Base-by-base conservation (phyloP, 495 filamentous ascomycete genomes). In the Neurospora sp. region DNA sequence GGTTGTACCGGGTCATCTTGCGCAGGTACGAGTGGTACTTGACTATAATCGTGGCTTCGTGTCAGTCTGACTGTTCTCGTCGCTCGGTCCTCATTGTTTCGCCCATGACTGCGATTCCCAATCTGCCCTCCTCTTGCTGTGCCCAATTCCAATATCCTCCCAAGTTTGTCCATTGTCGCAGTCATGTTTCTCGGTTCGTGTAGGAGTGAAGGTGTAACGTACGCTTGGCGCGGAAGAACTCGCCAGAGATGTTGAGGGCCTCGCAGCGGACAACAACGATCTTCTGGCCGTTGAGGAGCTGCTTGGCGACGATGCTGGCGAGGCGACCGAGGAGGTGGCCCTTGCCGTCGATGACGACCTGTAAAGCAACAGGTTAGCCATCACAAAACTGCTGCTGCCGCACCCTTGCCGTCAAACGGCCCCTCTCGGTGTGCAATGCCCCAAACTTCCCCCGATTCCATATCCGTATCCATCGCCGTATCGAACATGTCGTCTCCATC, bases 201-300 rank as follows among this genome's bases (percentile, higher is more conserved):
- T 69, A 40, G 39, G 69, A 72, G 70, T 71, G 69, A 74, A 70
- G 71, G 48, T 62, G 76, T 69, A 84, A 95, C 96, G 86, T 96
- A 99, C 96, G 91, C 90, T 99, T 99, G 80, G 94, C 91, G 82
- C 96, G 93, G 91, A 98, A 99, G 93, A 99, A 99, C 88, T 98
- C 96, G 88, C 96, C 96, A 80, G 96, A 99, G 90, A 99, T 98
- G 90, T 98, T 98, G 82, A 99, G 90, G 81, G 92, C 93, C 86
- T 99, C 96, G 89, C 93, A 97, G 89, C 96, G 93, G 83, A 99
- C 96, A 75, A 99, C 91, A 76, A 97, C 95, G 85, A 99, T 94
- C 91, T 98, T 97, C 89, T 98, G 96, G 83, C 96, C 96, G 85
- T 93, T 96, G 81, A 99, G 93, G 82, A 99, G 91, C 89, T 99